Percentiles rank a stretch among this genome's conserved stretches.
Conservation (phyloP, 2,329 filamentous ascomycete species). For the Alternaria arbusti region DNA sequence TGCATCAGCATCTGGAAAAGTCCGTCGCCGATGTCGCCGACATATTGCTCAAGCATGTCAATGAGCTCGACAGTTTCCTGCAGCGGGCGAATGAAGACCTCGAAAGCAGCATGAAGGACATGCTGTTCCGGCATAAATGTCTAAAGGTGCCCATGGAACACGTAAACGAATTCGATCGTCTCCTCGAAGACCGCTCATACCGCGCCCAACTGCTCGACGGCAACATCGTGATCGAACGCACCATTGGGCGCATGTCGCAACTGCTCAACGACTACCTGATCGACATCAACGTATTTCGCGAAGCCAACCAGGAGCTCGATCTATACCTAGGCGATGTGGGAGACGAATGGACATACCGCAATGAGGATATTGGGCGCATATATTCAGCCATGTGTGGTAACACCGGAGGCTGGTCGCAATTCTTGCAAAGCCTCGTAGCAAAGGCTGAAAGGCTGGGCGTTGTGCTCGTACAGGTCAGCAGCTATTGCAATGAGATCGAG, state of each 20-base stretch:
- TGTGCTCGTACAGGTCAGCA: conserved; percentile 73
- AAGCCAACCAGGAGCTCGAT: conserved; percentile 77
- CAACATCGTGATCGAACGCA: conserved; percentile 90
- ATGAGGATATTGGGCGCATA: conserved; percentile 71
- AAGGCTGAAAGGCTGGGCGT: conserved; percentile 74
- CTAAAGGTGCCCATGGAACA: conserved; percentile 85
- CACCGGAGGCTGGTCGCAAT: conserved; percentile 85
- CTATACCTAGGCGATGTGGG: conserved; percentile 74
- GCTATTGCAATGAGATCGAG: conserved; percentile 84
- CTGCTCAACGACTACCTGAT: conserved; percentile 78
- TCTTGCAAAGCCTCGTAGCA: conserved; percentile 76
- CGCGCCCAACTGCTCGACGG: conserved; percentile 81
- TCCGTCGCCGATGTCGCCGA: conserved; percentile 85
- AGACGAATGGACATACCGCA: conserved; percentile 64
- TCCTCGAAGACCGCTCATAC: conserved; percentile 85
- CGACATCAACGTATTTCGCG: conserved; percentile 79
- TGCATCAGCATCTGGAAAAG: conserved; percentile 85
- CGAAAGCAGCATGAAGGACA: conserved; percentile 76
- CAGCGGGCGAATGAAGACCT: conserved; percentile 87
- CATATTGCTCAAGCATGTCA: conserved; percentile 90
- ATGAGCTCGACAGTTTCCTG: conserved; percentile 90
- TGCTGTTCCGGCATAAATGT: conserved; percentile 73
- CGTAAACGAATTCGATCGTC: conserved; percentile 79
- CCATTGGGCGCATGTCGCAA: conserved; percentile 77
- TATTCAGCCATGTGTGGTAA: conserved; percentile 93